Evolutionary conservation across 2,329 filamentous ascomycete species (phyloP).

Genomic region (Colletotrichum navitas): DNA sequence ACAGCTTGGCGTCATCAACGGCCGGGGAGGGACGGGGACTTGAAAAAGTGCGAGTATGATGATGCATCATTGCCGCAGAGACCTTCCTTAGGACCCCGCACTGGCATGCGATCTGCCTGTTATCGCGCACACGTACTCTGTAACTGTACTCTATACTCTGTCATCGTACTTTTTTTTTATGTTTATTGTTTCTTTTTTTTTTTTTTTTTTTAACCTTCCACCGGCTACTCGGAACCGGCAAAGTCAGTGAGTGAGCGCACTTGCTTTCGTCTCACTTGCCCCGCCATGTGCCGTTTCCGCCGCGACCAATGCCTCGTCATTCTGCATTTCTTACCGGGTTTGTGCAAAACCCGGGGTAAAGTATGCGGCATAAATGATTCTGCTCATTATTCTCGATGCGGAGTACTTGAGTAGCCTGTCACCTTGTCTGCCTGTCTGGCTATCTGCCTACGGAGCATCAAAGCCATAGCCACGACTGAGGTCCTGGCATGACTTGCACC

Average conservation of each 20-base stretch:
- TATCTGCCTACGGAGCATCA: no score
- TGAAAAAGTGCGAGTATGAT: conserved; percentile 14
- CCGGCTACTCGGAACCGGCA: conserved; percentile 54
- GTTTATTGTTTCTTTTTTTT: not conserved
- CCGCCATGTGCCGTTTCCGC: conserved; percentile 20
- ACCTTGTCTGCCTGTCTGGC: no score
- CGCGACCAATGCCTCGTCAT: conserved; percentile 29
- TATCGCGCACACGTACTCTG: not conserved
- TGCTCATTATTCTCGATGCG: not conserved
- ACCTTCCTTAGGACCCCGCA: conserved; percentile 27
- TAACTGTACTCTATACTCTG: no score
- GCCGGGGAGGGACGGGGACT: conserved; percentile 21
- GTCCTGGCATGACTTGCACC: not conserved
- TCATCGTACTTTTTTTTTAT: conserved; percentile 44
- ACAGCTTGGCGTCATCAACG: conserved; percentile 40
- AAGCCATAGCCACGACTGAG: not conserved
- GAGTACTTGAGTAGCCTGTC: no score
- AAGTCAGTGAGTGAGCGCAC: conserved; percentile 58
- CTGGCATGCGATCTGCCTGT: conserved; percentile 15
- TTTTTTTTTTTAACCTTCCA: not conserved
- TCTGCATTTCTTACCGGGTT: not conserved
- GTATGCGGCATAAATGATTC: not conserved
- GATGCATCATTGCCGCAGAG: conserved; percentile 38
- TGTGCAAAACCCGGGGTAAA: conserved; percentile 37
- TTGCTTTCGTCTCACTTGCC: conserved; percentile 53